A percentile compares a stretch with the other conserved stretches of the same genome.
Conservation (phyloP, 495 filamentous ascomycete species). For the Opeltia flavorubescens region DNA sequence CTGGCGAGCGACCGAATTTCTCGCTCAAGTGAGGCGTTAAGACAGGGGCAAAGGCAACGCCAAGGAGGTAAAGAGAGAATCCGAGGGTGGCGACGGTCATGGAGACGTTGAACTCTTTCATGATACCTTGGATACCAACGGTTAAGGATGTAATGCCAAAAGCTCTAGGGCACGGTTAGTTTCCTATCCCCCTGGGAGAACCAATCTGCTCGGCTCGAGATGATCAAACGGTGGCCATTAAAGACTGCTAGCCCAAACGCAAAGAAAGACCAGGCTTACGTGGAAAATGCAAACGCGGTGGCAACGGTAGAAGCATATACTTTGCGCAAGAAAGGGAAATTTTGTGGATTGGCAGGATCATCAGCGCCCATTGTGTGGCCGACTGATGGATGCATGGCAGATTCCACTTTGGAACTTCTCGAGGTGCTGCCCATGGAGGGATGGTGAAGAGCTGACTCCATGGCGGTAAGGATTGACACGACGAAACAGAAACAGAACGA, state of each 20-base stretch:
- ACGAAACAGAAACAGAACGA: background rate
- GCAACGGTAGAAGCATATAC: slow-evolving; percentile 25
- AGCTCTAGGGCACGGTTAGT: slow-evolving; percentile 21
- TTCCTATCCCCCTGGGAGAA: too few relatives aligned
- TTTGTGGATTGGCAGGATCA: slow-evolving; percentile 39
- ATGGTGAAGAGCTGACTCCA: background rate
- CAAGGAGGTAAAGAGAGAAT: slow-evolving; percentile 24
- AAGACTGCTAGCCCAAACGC: background rate
- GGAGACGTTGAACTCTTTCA: slow-evolving; percentile 26
- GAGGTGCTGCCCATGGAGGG: background rate
- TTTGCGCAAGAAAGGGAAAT: slow-evolving; percentile 35
- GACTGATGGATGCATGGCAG: background rate
- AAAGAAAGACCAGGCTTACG: slow-evolving; percentile 15
- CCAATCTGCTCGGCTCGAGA: too few relatives aligned
- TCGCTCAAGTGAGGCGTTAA: slow-evolving; percentile 26
- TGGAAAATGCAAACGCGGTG: slow-evolving; percentile 21
- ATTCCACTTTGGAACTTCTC: background rate
- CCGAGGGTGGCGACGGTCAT: slow-evolving; percentile 32
- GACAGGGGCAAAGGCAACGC: slow-evolving; percentile 27
- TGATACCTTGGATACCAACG: slow-evolving; percentile 25
- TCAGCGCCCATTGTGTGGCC: slow-evolving; percentile 15
- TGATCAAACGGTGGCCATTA: too few relatives aligned
- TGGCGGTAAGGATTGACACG: background rate
- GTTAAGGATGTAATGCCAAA: slow-evolving; percentile 37
- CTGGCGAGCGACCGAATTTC: slow-evolving; percentile 21